phyloP scores from a whole-genome alignment of 805 yeast species.

The Grigorovia humatica region DNA sequence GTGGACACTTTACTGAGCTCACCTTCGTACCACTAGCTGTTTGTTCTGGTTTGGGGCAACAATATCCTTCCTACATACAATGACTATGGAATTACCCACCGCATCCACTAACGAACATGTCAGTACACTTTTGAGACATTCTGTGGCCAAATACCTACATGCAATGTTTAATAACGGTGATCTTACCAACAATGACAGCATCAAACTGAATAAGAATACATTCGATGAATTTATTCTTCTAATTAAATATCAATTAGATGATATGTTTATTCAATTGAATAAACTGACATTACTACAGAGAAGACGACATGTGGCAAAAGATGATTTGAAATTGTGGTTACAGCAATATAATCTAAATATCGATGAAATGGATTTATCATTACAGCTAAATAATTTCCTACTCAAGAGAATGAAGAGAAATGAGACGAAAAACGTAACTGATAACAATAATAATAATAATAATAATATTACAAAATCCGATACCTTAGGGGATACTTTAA shows the following conservation, averaged over 20 bases:
- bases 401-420: neutral
- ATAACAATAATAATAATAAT: neutral
- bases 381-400: neutral
- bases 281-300: conserved; percentile 50
- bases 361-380: conserved; percentile 23
- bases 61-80: neutral
- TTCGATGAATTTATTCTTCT: conserved; percentile 31
- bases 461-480: neutral
- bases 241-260: conserved; percentile 29
- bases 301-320: conserved; percentile 41
- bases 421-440: conserved; percentile 4
- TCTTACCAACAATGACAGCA: conserved; percentile 1
- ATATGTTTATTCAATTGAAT: conserved; percentile 35
- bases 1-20: too few species aligned
- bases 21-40: neutral
- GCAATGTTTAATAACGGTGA: conserved; percentile 13
- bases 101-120: conserved; percentile 13
- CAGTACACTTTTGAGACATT: conserved; percentile 18
- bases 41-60: neutral
- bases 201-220: conserved; percentile 27
- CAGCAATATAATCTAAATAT: conserved; percentile 34
- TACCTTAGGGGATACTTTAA: neutral
- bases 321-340: conserved; percentile 40
- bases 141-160: conserved; percentile 31
- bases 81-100: conserved; percentile 11